These are phyloP conservation scores for Xanthoconium purpureum DNA, from an alignment of 768 basidiomycete species.

Conservation along the genomic window DNA sequence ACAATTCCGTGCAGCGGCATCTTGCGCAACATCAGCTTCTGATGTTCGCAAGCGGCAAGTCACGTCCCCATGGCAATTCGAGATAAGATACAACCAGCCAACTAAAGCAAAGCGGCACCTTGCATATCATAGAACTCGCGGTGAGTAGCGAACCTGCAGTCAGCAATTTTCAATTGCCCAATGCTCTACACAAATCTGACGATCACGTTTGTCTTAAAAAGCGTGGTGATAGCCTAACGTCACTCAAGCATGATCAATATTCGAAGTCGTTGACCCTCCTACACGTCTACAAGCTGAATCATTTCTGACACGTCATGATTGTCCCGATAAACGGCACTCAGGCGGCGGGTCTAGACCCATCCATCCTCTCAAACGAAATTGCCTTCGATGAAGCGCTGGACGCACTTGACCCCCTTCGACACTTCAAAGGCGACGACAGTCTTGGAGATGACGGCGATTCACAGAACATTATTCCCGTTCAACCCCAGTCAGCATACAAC, in stretches of 20 bases:
- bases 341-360: slow-evolving; percentile 6
- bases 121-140: too few relatives aligned
- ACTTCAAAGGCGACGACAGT: slow-evolving; percentile 46
- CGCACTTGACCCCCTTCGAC: slow-evolving; percentile 55
- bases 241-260: background rate
- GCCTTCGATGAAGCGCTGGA: slow-evolving; percentile 55
- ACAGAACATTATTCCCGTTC: slow-evolving; percentile 47
- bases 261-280: background rate
- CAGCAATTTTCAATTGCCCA: too few relatives aligned
- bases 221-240: background rate
- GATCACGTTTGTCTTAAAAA: too few relatives aligned
- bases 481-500: slow-evolving; percentile 48
- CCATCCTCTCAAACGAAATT: slow-evolving; percentile 31
- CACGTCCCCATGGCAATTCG: background rate
- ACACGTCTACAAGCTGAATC: background rate
- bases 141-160: too few relatives aligned
- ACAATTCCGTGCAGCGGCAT: too few relatives aligned
- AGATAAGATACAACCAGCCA: too few relatives aligned
- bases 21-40: too few relatives aligned
- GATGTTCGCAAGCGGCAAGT: too few relatives aligned
- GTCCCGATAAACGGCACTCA: background rate
- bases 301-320: slow-evolving; percentile 6
- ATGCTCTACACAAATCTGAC: too few relatives aligned
- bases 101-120: too few relatives aligned
- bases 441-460: slow-evolving; percentile 21